Base-by-base conservation (phyloP, 352 stramenopile genomes). In the Pythium utonaiense region DNA sequence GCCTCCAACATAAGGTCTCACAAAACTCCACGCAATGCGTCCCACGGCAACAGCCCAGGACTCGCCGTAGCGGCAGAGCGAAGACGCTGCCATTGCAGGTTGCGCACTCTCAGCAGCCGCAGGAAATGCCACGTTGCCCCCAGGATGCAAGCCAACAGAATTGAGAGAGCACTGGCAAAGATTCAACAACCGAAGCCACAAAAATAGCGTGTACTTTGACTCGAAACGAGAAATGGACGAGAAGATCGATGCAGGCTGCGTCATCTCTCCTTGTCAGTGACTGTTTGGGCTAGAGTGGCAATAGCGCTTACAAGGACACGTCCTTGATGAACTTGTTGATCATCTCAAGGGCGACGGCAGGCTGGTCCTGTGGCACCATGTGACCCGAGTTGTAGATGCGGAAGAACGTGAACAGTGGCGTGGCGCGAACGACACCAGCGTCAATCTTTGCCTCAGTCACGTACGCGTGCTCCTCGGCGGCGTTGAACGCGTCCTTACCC, bases 401-500 rank as follows among this genome's bases (percentile, higher is more conserved):
- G 34, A 77, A 53, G 49, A 78, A 78, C 30, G 66, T 55, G 10
- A 77, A 62, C 6, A 57, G 42, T 24, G 57, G 34, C 31, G 53
- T 67, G 27, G 64, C 54, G 17, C 58, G 66, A 3, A 70, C 59
- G 16, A 66, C 48, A 25, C 73, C 73, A 10, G 54, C 67, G 41
- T 57, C 54, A 21, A 57, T 61, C n/a, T 54, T n/a, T 13, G 42
- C 52, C 16, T 57, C 51, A 6, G 64, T 70, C 17, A 70, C 30
- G 48, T 75, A 71, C 1, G 69, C 34, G 6, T 54, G 61, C 28
- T 64, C 44, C 4, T 54, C 27, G 1, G 70, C 81, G 0, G 57
- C 56, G 47, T 96, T 89, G 78, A 98, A 99, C 14, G 74, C 82
- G 10, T 79, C 74, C 56, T 87, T 84, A 57, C 93, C 90, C 28